Evolutionary conservation across 768 basidiomycete species (phyloP), one percentile per base, ranked within the genome.

Genomic region (Suillus fuscotomentosus): DNA sequence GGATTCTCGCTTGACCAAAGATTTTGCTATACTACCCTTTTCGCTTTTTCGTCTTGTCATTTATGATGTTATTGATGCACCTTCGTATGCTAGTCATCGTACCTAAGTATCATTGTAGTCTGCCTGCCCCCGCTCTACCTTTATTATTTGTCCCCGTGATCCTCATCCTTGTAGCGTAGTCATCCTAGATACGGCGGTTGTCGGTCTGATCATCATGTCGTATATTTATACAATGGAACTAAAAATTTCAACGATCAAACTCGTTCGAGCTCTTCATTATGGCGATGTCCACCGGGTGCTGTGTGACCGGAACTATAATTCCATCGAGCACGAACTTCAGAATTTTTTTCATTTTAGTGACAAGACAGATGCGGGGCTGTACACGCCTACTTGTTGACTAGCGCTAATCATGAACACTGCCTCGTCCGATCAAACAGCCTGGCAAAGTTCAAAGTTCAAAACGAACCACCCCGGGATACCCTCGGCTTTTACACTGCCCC

Each of bases 151-250:
- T 53, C 43, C 57, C n/a, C 48, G 55, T 71, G 68, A 67, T 62
- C 45, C 48, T 41, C 55, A 71, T 61, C 38, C 72, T 69, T 74
- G 72, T 73, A 73, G 72, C 73, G 71, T 73, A 73, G 63, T 71
- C 71, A 65, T 61, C 69, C 65, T 72, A 74, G 73, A 74, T 71
- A 71, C 67, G 70, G 70, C 66, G 65, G 72, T 72, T 56, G 56
- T 66, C 69, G 60, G 42, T 61, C 53, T 54, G 53, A 54, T 36
- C 57, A 60, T 27, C 56, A 57, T 57, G 54, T 67, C 62, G 39
- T 73, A 73, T 74, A 76, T 74, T 76, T 76, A 67, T 65, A 65
- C 64, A 65, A 60, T 39, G 72, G 66, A 76, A 69, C 41, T 56
- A 65, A 31, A 54, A 68, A 62, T 45, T 34, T 66, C 38, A 57